Evolutionary conservation across 139 green algal species (phyloP), one percentile per base, ranked within the genome.

Genomic region (Coelastrella sp.): DNA sequence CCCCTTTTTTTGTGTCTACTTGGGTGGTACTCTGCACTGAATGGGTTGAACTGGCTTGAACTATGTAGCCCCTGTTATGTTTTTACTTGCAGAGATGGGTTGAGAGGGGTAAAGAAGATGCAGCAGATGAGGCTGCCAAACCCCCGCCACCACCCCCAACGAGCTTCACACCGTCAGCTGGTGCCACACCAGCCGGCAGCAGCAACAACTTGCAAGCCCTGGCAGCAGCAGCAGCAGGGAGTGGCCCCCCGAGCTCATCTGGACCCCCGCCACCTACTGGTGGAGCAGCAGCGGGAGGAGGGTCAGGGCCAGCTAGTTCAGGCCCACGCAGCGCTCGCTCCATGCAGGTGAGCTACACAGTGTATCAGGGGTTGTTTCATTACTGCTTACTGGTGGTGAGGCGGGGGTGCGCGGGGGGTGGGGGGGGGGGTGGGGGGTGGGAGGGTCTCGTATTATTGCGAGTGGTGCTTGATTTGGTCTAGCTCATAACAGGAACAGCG

Each of bases 141-240:
- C 80, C 80, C n/a, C 68, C 68, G 13, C 68, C 83, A 58, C 83
- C 83, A 23, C 83, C 82, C 19, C 82, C 83, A 3, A 88, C 68
- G 2, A 80, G 66, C 83, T 88, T 88, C 32, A 79, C 32, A 8
- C 32, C 64, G 5, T 32, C 65, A 4, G 23, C 13, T 20, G 5
- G 11, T 65, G 64, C 74, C 17, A 58, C 8, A 57, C 74, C 32
- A 80, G 23, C 23, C 14, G 23, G 82, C 32, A 64, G 82, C 82
- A 78, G 82, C 82, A 78, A 65, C 65, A 86, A 60, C 5, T n/a
- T 75, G 59, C 57, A 68, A 22, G 4, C 13, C 5, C 80, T 73
- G 5, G 79, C 60, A 47, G 19, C 57, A 10, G 17, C 56, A 23
- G 57, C 57, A 73, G 57, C 56, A 19, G 79, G 57, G 1, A 83